Base-by-base conservation (phyloP, 768 basidiomycete genomes). In the Termitomyces sp. region DNA sequence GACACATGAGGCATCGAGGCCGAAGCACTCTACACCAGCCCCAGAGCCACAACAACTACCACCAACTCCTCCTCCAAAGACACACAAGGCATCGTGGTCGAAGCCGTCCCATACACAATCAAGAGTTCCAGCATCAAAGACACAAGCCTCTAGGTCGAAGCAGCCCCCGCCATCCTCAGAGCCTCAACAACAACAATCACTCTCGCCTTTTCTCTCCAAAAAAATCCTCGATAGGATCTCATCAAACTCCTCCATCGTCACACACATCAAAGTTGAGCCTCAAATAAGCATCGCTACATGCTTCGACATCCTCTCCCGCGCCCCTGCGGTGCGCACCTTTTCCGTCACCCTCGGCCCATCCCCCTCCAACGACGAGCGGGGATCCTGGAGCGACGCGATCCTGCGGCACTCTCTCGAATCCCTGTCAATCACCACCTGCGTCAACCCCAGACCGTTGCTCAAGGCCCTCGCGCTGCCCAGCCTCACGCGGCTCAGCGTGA, bases 311-410 rank as follows among this genome's bases (percentile, higher is more conserved):
- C 6, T 52, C 26, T 1, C 1, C 3, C 16, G 9, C 3, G 8
- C 24, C 1, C 24, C 50, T 1, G 10, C 9, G 1, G 36, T 52
- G 6, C 24, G 35, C 1, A 18, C 5, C 35, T 3, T 51, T 14
- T 2, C 10, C 18, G 16, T 51, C 1, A 38, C 36, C 35, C 33
- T 51, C 6, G 3, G 16, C 24, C 9, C 11, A 2, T 3, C 13
- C 14, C 4, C 22, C 13, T 51, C 35, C 13, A 2, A 3, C 22
- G 3, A 8, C 7, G n/a, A 18, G 3, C 3, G 0, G 20, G 13
- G 5, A 1, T 6, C 3, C 14, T 5, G 38, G 10, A 7, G 1
- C 6, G 5, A 16, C 18, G 1, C 24, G 1, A 1, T 18, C 1
- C 0, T 36, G 7, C 22, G 14, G 13, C 13, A 36, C 7, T 18